These are phyloP conservation scores for Sergeia podlipaevii DNA, from an alignment of 208 protist genomes.

Conservation along the genomic window DNA sequence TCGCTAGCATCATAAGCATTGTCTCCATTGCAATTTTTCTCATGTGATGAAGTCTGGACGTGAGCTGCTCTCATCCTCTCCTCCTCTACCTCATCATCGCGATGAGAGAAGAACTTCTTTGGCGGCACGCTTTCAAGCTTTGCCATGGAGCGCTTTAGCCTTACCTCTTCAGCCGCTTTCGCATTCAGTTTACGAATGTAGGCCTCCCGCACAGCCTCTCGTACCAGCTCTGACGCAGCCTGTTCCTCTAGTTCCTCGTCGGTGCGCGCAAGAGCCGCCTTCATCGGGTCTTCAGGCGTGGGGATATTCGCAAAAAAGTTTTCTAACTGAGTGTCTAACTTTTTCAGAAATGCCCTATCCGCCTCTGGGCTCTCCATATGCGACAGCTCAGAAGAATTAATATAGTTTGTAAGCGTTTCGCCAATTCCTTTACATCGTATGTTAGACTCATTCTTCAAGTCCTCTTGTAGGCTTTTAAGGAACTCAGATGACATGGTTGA, in stretches of 20 bases:
- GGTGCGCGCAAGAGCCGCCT: slow-evolving; percentile 56
- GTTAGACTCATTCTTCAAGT: slow-evolving; percentile 53
- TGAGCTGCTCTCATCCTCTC: slow-evolving; percentile 1
- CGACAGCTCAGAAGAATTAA: slow-evolving; percentile 50
- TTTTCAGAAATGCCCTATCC: slow-evolving; percentile 47
- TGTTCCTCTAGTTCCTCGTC: slow-evolving; percentile 70
- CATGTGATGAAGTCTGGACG: neutral
- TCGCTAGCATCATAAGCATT: slow-evolving; percentile 4
- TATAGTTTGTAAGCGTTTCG: slow-evolving; percentile 47
- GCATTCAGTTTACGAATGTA: slow-evolving; percentile 57
- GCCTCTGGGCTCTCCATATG: slow-evolving; percentile 86
- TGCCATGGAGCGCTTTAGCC: slow-evolving; percentile 57
- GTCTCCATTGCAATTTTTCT: slow-evolving; percentile 4
- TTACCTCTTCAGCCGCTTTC: slow-evolving; percentile 61
- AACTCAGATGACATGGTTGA: slow-evolving; percentile 30
- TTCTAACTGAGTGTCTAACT: slow-evolving; percentile 42
- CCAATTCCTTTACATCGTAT: slow-evolving; percentile 34
- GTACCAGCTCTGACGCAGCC: slow-evolving; percentile 57
- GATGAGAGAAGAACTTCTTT: slow-evolving; percentile 16
- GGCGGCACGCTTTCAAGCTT: slow-evolving; percentile 16
- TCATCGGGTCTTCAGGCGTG: slow-evolving; percentile 76
- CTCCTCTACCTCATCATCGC: slow-evolving; percentile 6
- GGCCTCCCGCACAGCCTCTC: slow-evolving; percentile 73
- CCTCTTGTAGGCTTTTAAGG: slow-evolving; percentile 48
- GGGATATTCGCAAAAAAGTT: slow-evolving; percentile 74